These are phyloP conservation scores for Fusarium sp. DNA, from an alignment of 2,329 filamentous ascomycete species.

Conservation along the genomic window DNA sequence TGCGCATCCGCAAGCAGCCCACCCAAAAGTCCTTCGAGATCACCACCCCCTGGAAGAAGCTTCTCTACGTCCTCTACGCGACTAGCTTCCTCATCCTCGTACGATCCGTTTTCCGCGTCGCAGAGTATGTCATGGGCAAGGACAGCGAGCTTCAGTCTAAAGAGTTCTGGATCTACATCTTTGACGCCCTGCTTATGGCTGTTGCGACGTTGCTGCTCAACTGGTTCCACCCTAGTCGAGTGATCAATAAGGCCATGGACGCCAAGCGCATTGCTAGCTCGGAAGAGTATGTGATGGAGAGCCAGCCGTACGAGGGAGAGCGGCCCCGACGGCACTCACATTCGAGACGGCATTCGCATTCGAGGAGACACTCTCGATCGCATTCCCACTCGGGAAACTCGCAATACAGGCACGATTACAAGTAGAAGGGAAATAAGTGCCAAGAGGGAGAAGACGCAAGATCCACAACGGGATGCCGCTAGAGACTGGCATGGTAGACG, in stretches of 20 bases:
- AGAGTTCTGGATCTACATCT: slow-evolving; percentile 56
- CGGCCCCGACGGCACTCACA: slow-evolving; percentile 9
- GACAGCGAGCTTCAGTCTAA: slow-evolving; percentile 53
- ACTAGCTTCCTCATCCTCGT: slow-evolving; percentile 57
- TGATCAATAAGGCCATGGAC: slow-evolving; percentile 39
- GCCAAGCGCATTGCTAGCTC: slow-evolving; percentile 42
- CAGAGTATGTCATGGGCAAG: slow-evolving; percentile 59
- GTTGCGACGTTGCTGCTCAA: slow-evolving; percentile 47
- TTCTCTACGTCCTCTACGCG: slow-evolving; percentile 47
- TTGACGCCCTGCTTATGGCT: slow-evolving; percentile 57
- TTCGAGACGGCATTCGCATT: slow-evolving; percentile 1
- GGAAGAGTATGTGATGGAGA: slow-evolving; percentile 48
- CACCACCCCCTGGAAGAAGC: slow-evolving; percentile 52
- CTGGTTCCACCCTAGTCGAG: slow-evolving; percentile 48
- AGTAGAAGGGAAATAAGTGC: slow-evolving; percentile 8
- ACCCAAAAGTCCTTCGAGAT: slow-evolving; percentile 37
- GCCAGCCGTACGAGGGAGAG: slow-evolving; percentile 28
- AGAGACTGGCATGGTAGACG: slow-evolving; percentile 1
- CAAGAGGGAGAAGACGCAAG: neutral
- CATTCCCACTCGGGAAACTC: slow-evolving; percentile 10
- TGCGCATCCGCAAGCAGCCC: slow-evolving; percentile 43
- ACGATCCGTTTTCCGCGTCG: slow-evolving; percentile 59
- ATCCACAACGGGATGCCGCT: slow-evolving; percentile 4
- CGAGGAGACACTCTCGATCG: neutral
- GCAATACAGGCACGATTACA: slow-evolving; percentile 19